Conservation (phyloP, 805 yeast genomes). For the Debaryomyces maramus region DNA sequence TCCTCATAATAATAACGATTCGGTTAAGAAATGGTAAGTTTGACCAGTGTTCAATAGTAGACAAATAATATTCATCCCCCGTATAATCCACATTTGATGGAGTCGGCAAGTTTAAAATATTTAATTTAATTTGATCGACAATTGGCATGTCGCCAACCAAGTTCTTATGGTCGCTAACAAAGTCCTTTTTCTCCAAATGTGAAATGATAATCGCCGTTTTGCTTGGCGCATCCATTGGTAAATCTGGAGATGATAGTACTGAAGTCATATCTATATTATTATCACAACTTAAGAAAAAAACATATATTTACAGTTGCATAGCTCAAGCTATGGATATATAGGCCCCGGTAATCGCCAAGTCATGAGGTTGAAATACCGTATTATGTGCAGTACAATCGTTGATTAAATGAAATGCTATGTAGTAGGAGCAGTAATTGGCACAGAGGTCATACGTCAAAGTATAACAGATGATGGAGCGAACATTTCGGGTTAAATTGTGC, state of each 20-base stretch:
- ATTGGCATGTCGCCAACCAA: constrained; percentile 21
- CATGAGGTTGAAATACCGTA: background rate
- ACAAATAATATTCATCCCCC: constrained; percentile 23
- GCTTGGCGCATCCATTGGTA: background rate
- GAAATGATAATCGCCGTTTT: constrained; percentile 39
- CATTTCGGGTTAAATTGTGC: constrained; percentile 39
- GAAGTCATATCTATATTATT: background rate
- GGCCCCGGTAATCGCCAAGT: background rate
- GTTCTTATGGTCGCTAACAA: constrained; percentile 16
- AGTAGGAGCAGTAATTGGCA: background rate
- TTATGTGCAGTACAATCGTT: background rate
- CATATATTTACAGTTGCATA: too few relatives aligned
- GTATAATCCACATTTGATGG: constrained; percentile 12
- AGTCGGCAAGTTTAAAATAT: constrained; percentile 24
- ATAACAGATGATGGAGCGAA: constrained; percentile 34
- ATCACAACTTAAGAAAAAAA: too few relatives aligned
- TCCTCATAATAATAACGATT: constrained; percentile 37
- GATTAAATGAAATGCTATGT: background rate
- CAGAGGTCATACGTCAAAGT: constrained; percentile 24
- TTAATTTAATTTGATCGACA: constrained; percentile 35
- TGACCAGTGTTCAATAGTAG: constrained; percentile 36
- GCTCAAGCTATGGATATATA: too few relatives aligned
- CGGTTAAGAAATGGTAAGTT: constrained; percentile 38
- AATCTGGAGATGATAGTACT: background rate
- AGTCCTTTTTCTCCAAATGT: constrained; percentile 32